These are phyloP conservation scores for Dichotomocladium elegans DNA, from an alignment of 371 early-diverging fungal genomes.

Conservation along the genomic window DNA sequence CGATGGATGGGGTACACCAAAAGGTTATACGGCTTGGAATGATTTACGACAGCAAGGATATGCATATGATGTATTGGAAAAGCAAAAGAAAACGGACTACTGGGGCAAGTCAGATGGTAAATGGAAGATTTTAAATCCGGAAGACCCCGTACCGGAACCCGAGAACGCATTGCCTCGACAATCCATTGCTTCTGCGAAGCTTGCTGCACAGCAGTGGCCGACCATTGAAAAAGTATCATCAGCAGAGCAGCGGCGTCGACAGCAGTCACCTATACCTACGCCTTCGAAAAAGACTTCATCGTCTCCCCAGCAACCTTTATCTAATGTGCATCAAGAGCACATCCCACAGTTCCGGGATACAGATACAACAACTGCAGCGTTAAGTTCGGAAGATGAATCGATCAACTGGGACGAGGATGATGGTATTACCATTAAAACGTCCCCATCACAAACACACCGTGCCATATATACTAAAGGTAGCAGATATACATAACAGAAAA, in stretches of 20 bases:
- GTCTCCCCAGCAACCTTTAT: not conserved
- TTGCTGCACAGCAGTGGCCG: not conserved
- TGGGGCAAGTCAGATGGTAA: slow-evolving; percentile 22
- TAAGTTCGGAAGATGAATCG: slow-evolving; percentile 9
- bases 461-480: not conserved
- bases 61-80: slow-evolving; percentile 28
- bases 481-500: not conserved
- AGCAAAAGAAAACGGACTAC: slow-evolving; percentile 30
- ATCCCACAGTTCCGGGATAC: not conserved
- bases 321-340: not conserved
- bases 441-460: not conserved
- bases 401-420: slow-evolving; percentile 20
- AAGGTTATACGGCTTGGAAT: slow-evolving; percentile 25
- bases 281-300: not conserved
- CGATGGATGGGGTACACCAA: slow-evolving; percentile 39
- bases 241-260: not conserved
- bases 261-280: too few species aligned
- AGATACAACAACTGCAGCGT: not conserved
- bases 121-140: not conserved
- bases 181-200: not conserved
- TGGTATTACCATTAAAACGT: slow-evolving; percentile 19
- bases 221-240: not conserved
- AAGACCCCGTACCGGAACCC: not conserved
- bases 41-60: slow-evolving; percentile 34
- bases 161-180: not conserved